Evolutionary conservation across 768 basidiomycete genomes (phyloP).

Genomic region (Amanita fuliginea): DNA sequence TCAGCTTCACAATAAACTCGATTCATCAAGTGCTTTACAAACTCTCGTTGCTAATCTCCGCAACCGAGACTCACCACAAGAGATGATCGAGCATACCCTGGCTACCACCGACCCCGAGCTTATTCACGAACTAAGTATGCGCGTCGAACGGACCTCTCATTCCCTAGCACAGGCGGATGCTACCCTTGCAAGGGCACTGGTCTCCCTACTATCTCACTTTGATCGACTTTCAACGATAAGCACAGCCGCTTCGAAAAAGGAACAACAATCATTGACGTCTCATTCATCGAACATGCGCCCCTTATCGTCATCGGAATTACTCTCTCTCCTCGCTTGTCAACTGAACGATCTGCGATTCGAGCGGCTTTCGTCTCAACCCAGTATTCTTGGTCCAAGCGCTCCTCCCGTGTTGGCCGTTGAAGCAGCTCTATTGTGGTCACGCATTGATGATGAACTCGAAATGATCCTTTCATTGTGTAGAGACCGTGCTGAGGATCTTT

Average conservation of each 20-base stretch:
- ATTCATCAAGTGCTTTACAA: constrained; percentile 43
- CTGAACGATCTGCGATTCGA: constrained; percentile 58
- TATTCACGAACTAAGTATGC: constrained; percentile 45
- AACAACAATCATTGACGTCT: constrained; percentile 7
- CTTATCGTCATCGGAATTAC: constrained; percentile 7
- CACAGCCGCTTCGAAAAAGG: neutral
- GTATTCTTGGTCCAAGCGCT: constrained; percentile 21
- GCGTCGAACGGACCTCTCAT: constrained; percentile 37
- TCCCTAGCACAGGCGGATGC: constrained; percentile 41
- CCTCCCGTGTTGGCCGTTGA: constrained; percentile 45
- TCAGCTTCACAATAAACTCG: constrained; percentile 17
- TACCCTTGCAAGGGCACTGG: constrained; percentile 54
- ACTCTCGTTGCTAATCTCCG: constrained; percentile 56
- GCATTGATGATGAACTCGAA: constrained; percentile 68
- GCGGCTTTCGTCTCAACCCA: constrained; percentile 32
- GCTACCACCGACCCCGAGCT: constrained; percentile 36
- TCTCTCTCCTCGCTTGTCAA: constrained; percentile 45
- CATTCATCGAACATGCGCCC: constrained; percentile 3
- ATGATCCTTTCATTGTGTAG: constrained; percentile 55
- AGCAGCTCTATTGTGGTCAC: constrained; percentile 59
- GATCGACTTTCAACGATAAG: constrained; percentile 45
- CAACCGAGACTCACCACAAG: constrained; percentile 27
- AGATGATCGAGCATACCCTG: constrained; percentile 36
- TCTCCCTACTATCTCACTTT: constrained; percentile 59
- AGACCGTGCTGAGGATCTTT: constrained; percentile 33